Base-by-base conservation (phyloP, 1,284 basidiomycete species). In the Kwoniella shivajii region DNA sequence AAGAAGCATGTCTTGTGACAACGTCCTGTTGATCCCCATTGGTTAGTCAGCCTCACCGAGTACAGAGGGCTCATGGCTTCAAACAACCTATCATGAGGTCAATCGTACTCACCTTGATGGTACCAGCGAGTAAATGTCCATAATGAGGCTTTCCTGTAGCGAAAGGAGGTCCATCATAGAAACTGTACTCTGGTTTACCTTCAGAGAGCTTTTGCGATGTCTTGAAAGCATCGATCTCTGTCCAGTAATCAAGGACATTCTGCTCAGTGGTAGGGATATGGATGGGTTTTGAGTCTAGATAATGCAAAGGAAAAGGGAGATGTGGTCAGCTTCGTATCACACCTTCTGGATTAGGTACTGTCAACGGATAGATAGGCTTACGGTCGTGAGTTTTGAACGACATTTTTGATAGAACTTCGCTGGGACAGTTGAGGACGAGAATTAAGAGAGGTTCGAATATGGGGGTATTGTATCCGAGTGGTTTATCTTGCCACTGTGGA, bases 161-260 rank as follows among this genome's bases (percentile, higher is more conserved):
- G 72, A 98, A 99, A 1, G 95, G 95, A 6, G 95, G 95, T 2
- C 96, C 95, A 75, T 99, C 96, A 80, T 94, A 98, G 82, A 99
- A 99, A 41, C 91, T 88, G 79, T 85, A 98, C 65, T 91, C 74
- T 42, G 92, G 91, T 45, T 87, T 83, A 9, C 90, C 92, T 74
- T 96, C 88, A 2, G 90, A 92, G 56, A 96, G 86, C 80, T 92
- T 92, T 67, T 97, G 80, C 69, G 89, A 92, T 5, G 94, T 97
- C 76, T 89, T 85, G 81, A 99, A 99, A 53, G 96, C 96, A 82
- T 99, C 92, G 74, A 99, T 99, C 74, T 93, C 92, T 63, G 85
- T 83, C 96, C 96, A 99, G 80, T 87, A 98, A 56, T 84, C 82
- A 66, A 98, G 83, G 59, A 98, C 91, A 71, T 92, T 92, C 74